Evolutionary conservation across 805 yeast genomes (phyloP).

Genomic region (Maudiozyma serrabonitensis): DNA sequence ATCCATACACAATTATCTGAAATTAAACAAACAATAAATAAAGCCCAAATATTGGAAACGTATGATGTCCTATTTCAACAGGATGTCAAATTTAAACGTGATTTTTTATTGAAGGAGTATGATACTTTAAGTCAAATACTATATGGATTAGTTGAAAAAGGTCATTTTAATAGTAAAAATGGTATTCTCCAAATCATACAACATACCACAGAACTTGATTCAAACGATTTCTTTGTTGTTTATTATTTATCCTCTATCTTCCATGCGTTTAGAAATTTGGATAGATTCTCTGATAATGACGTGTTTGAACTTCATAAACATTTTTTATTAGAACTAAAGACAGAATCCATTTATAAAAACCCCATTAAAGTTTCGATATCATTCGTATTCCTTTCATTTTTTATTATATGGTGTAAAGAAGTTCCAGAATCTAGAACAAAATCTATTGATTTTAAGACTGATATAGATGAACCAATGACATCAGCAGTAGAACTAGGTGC

Average conservation of each 20-base stretch:
- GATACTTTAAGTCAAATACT: constrained; percentile 62
- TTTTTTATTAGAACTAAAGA: constrained; percentile 30
- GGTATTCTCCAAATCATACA: constrained; percentile 33
- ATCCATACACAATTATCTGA: constrained; percentile 49
- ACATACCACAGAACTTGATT: constrained; percentile 39
- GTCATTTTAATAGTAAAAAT: constrained; percentile 27
- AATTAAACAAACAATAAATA: constrained; percentile 43
- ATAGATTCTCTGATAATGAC: constrained; percentile 29
- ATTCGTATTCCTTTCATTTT: constrained; percentile 44
- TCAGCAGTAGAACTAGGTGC: constrained; percentile 55
- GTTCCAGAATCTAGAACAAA: constrained; percentile 32
- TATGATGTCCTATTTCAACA: constrained; percentile 38
- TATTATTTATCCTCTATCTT: constrained; percentile 58
- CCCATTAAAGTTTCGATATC: constrained; percentile 43
- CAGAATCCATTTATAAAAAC: constrained; percentile 35
- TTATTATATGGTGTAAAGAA: constrained; percentile 60
- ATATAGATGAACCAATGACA: constrained; percentile 51
- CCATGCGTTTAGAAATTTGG: constrained; percentile 33
- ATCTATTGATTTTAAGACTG: constrained; percentile 43
- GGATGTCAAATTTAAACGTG: constrained; percentile 47
- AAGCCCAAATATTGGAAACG: constrained; percentile 46
- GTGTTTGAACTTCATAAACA: constrained; percentile 32
- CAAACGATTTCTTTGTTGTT: constrained; percentile 54
- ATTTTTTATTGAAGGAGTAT: constrained; percentile 55
- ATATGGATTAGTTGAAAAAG: constrained; percentile 39